Base-by-base conservation (phyloP, 1,284 basidiomycete genomes). In the Rhizoctonia solani region DNA sequence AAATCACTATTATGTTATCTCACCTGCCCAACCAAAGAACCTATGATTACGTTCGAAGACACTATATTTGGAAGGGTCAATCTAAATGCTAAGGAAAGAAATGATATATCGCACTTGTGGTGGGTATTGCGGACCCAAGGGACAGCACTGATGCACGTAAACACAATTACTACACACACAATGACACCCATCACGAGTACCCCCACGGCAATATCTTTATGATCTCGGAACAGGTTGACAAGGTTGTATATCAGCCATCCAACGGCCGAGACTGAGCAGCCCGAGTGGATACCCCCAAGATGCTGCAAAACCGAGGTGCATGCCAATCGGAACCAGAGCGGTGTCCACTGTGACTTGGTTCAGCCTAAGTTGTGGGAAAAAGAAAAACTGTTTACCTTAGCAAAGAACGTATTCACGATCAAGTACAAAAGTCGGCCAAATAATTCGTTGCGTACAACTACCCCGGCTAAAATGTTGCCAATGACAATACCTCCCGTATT, bases 41-140 rank as follows among this genome's bases (percentile, higher is more conserved):
- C 89, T 85, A 75, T 90, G 88, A 69, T 87, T 83, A 52, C 87
- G 82, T 74, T 90, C 89, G 72, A 89, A 89, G 23, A 87, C 81
- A 73, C 86, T 88, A 68, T 25, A 16, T 23, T 53, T 39, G 39
- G 58, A 74, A 41, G 71, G 54, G 72, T 68, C 14, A 30, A 37
- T n/a, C 72, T 37, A 25, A 34, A 30, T 34, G 16, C 46, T 16
- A 25, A 25, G 19, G 4, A 14, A 13, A 30, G 34, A 34, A 54
- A 16, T 37, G 2, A 8, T 1, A 11, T n/a, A 29, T 13, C 84
- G 74, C 74, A 89, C 87, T 90, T 90, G 79, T 90, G 88, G 72
- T 89, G 86, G 2, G 82, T 85, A 72, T 89, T 90, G 66, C 89
- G 80, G 50, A 90, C 82, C 84, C 87, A 87, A 23, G 88, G 88